These are phyloP conservation scores for Fraxinus sp. DNA, from an alignment of 305 asterid genomes.

Conservation along the genomic window DNA sequence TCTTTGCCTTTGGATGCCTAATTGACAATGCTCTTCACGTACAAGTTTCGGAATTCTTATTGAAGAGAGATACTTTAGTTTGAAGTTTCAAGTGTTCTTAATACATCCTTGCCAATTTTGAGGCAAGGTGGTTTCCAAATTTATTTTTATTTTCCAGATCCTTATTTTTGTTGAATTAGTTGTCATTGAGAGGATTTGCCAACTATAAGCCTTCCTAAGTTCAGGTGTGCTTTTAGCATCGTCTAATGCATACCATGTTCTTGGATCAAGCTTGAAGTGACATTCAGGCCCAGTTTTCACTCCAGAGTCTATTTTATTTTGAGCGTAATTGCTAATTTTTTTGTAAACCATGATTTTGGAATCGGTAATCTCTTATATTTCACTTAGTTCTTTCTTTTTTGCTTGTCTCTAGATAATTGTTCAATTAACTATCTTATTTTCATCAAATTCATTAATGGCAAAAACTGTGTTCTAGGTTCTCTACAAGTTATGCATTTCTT, in stretches of 20 bases:
- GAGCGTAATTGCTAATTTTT: background rate
- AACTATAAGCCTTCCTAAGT: background rate
- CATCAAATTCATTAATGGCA: background rate
- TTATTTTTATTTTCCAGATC: background rate
- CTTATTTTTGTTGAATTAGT: background rate
- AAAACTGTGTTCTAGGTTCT: background rate
- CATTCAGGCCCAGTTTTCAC: background rate
- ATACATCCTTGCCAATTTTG: background rate
- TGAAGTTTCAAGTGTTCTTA: background rate
- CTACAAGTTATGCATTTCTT: background rate
- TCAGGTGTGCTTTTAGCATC: background rate
- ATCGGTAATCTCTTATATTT: background rate
- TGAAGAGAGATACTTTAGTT: background rate
- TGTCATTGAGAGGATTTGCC: background rate
- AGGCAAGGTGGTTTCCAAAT: background rate
- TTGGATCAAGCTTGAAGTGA: conserved; percentile 2
- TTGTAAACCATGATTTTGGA: background rate
- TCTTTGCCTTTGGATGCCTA: conserved; percentile 16
- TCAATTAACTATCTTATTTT: background rate
- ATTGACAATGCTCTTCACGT: background rate
- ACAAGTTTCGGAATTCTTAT: conserved; percentile 20
- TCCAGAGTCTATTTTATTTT: background rate
- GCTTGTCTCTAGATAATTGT: background rate
- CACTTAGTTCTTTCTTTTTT: background rate
- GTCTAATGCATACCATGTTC: background rate